phyloP scores from a whole-genome alignment of 176 grass and related monocot species.

The Puccinellia tenuiflora region DNA sequence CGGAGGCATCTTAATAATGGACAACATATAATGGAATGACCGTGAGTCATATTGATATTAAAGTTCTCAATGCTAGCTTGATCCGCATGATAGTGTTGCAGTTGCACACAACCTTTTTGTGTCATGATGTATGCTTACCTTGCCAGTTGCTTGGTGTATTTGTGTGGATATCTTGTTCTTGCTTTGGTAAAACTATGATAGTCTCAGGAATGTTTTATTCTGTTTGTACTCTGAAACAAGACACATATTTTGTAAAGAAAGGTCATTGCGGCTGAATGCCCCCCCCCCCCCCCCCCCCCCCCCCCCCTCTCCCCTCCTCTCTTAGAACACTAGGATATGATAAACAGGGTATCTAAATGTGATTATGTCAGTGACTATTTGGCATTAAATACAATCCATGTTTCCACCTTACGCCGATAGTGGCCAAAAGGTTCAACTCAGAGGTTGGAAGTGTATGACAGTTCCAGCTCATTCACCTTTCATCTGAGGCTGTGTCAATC shows the following conservation, averaged over 20 bases:
- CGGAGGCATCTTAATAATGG: background rate
- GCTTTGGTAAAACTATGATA: background rate
- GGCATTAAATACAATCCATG: background rate
- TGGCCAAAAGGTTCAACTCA: background rate
- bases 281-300: background rate
- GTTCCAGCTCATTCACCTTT: background rate
- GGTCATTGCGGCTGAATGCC: background rate
- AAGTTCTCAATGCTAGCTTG: slow-evolving; percentile 9
- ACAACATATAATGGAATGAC: background rate
- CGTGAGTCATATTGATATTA: background rate
- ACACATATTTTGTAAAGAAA: background rate
- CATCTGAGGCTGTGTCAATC: background rate
- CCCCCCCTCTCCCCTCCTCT: background rate
- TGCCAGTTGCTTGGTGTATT: background rate
- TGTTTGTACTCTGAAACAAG: background rate
- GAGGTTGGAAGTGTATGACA: background rate
- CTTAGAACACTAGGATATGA: background rate
- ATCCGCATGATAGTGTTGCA: background rate
- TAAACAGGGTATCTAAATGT: background rate
- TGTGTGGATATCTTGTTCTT: background rate
- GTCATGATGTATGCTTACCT: background rate
- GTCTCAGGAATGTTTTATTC: background rate
- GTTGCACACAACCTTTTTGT: background rate
- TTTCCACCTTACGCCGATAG: background rate
- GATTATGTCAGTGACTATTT: background rate